Base-by-base conservation (phyloP, 2,329 filamentous ascomycete species). In the Fusarium sp. region DNA sequence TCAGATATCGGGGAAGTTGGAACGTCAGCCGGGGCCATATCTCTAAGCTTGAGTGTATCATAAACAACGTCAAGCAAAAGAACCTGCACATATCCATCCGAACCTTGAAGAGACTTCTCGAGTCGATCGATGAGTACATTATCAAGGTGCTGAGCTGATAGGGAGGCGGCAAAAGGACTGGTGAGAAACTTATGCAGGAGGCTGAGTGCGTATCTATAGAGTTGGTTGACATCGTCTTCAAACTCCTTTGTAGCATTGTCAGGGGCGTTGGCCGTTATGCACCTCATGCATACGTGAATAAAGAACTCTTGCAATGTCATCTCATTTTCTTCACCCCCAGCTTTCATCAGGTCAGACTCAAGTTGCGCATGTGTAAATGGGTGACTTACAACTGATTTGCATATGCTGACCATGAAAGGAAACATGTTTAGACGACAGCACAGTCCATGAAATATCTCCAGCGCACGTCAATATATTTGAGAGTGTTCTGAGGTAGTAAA, bases 41-140 rank as follows among this genome's bases (percentile, higher is more conserved):
- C 87, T 47, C 88, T 85, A 47, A 96, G 87, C 78, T 91, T 94
- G 15, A 98, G 86, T 8, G 92, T 87, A 53, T 91, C 90, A 76
- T 93, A 90, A 7, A 95, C 88, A n/a, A 94, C 91, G 77, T 95
- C 93, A 30, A 98, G 88, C 15, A 98, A 83, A 1, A 94, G 87
- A 20, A 93, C 91, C 78, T 97, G 95, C 3, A 96, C 88, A 59
- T 91, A 91, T 36, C 91, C 88, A 75, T 94, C 93, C 3, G 89
- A 83, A 11, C 88, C 86, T 42, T 86, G 82, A 26, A 94, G 84
- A 22, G 91, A 88, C 76, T 88, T 87, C 35, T 86, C 84, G 11
- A 97, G 86, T 72, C 90, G 89, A 38, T 92, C 90, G 67, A 96
- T 92, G 35, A 98, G 85, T 41, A 89, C 82, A 26, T 90, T 85